Conservation (phyloP, 2,329 filamentous ascomycete genomes). For the Colletotrichum sidae region DNA sequence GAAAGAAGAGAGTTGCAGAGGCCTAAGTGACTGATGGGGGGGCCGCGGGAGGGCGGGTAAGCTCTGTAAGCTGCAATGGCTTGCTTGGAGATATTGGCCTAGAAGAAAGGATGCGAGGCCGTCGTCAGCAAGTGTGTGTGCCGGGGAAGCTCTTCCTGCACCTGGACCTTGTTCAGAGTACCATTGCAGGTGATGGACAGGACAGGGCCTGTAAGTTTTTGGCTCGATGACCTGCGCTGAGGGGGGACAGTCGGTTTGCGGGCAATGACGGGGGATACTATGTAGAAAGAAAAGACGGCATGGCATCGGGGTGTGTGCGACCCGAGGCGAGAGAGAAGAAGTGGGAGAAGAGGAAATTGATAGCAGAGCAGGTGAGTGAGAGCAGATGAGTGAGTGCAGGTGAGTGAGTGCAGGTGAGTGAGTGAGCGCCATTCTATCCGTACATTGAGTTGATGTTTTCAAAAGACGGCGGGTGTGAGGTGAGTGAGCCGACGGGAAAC, state of each 20-base stretch:
- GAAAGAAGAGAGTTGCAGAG: slow-evolving; percentile 13
- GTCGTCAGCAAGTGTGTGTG: slow-evolving; percentile 24
- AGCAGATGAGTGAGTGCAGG: slow-evolving; percentile 3
- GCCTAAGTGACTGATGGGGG: slow-evolving; percentile 10
- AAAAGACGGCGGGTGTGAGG: slow-evolving; percentile 18
- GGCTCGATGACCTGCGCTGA: slow-evolving; percentile 17
- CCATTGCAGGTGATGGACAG: slow-evolving; percentile 36
- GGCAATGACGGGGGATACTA: slow-evolving; percentile 11
- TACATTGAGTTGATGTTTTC: no score
- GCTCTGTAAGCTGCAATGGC: slow-evolving; percentile 1
- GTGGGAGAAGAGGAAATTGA: slow-evolving; percentile 1
- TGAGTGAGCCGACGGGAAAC: slow-evolving; percentile 20
- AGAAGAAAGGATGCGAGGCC: slow-evolving; percentile 14
- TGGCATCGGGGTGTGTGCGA: slow-evolving; percentile 17
- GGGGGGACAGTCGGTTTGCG: slow-evolving; percentile 2
- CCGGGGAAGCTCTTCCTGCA: slow-evolving; percentile 36
- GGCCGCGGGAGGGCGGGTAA: slow-evolving; percentile 23
- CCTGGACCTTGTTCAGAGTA: slow-evolving; percentile 21
- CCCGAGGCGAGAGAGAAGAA: slow-evolving; percentile 1
- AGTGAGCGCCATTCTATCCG: no score
- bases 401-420: not conserved
- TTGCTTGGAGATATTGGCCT: slow-evolving; percentile 10
- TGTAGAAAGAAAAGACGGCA: not conserved
- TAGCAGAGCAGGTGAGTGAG: not conserved
- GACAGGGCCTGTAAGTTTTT: slow-evolving; percentile 16